Conservation (phyloP, 208 protist species). For the Crithidia acanthocephali region DNA sequence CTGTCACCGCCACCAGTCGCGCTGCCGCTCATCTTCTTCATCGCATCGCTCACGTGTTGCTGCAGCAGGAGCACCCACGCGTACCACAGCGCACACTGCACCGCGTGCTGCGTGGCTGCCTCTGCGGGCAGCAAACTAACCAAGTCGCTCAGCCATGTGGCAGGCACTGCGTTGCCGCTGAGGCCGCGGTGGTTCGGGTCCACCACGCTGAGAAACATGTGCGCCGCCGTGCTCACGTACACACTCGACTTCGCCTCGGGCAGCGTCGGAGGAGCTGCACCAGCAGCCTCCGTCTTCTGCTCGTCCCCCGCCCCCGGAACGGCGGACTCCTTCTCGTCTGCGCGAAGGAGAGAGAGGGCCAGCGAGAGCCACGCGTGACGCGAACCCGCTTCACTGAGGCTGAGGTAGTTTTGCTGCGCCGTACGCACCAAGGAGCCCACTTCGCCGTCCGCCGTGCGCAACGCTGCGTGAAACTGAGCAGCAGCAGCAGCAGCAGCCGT, state of each 20-base stretch:
- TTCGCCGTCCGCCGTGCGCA: conserved; percentile 18
- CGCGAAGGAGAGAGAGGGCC: conserved; percentile 27
- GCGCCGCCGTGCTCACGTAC: conserved; percentile 69
- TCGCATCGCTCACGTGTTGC: not conserved
- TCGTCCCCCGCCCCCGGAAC: not conserved
- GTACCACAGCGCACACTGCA: conserved; percentile 63
- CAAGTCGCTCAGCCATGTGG: conserved; percentile 60
- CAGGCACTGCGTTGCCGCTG: conserved; percentile 12
- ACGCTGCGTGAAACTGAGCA: not conserved
- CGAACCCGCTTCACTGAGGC: conserved; percentile 32
- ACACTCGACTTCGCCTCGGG: conserved; percentile 1
- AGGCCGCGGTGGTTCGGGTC: conserved; percentile 37
- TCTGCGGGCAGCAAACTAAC: conserved; percentile 36
- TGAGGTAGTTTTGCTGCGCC: conserved; percentile 40
- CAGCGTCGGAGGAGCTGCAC: not conserved
- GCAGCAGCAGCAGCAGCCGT: conserved; percentile 6
- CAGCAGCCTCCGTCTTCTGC: not conserved
- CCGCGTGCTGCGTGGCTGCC: conserved; percentile 31
- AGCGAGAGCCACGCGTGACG: conserved; percentile 37
- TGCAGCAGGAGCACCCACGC: conserved; percentile 39
- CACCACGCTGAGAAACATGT: conserved; percentile 61
- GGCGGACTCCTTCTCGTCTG: not conserved
- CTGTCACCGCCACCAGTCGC: not conserved
- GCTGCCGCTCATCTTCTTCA: not conserved
- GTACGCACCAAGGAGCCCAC: conserved; percentile 35